These are phyloP conservation scores for Hemileccinum rubropunctum DNA, from an alignment of 768 basidiomycete genomes.

Conservation along the genomic window DNA sequence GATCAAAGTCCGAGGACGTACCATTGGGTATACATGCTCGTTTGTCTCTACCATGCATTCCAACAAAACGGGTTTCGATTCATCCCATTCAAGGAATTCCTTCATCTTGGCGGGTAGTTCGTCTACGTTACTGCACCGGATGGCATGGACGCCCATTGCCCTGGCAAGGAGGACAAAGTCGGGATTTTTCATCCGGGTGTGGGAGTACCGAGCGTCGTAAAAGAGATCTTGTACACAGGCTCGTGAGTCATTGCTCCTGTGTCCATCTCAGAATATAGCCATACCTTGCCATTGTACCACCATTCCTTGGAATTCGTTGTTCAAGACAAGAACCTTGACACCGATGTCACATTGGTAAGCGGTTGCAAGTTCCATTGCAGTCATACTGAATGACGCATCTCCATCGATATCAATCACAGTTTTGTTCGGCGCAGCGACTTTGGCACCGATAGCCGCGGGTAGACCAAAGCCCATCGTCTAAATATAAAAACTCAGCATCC, in stretches of 20 bases:
- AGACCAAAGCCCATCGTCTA: slow-evolving; percentile 99
- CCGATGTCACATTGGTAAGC: slow-evolving; percentile 90
- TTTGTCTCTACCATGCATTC: slow-evolving; percentile 84
- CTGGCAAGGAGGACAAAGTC: slow-evolving; percentile 89
- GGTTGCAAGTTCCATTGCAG: slow-evolving; percentile 97
- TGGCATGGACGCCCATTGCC: slow-evolving; percentile 90
- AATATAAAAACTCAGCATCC: background rate
- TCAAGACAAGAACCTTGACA: slow-evolving; percentile 89
- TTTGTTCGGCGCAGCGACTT: slow-evolving; percentile 92
- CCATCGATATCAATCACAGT: slow-evolving; percentile 96
- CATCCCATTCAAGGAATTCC: slow-evolving; percentile 96
- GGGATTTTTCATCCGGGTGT: slow-evolving; percentile 94
- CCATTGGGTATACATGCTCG: slow-evolving; percentile 93
- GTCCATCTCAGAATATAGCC: slow-evolving; percentile 13
- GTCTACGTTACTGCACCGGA: slow-evolving; percentile 63
- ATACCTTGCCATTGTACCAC: slow-evolving; percentile 98
- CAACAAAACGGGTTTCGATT: slow-evolving; percentile 80
- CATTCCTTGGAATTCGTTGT: slow-evolving; percentile 99
- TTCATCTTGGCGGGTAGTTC: slow-evolving; percentile 96
- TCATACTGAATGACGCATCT: slow-evolving; percentile 99
- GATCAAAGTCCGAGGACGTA: slow-evolving; percentile 29
- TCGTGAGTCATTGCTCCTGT: background rate
- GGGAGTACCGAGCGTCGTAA: slow-evolving; percentile 95
- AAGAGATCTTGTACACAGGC: slow-evolving; percentile 65
- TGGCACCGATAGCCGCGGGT: slow-evolving; percentile 92